A percentile compares a stretch with the other conserved stretches of the same genome.
phyloP scores from a whole-genome alignment of 768 basidiomycete genomes.

The Leccinum aurantiacum region DNA sequence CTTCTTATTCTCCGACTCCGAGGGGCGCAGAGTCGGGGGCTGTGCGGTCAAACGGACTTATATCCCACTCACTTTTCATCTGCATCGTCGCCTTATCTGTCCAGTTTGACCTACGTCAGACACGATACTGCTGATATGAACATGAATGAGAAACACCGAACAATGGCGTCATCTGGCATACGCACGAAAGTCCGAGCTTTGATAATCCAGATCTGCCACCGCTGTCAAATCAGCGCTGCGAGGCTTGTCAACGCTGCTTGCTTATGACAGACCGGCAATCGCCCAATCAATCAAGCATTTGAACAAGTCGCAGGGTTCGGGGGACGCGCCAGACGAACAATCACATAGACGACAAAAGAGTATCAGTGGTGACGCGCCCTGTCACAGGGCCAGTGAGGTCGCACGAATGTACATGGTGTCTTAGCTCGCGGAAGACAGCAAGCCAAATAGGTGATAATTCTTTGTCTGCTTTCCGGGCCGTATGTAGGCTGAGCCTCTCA shows the following conservation, averaged over 20 bases:
- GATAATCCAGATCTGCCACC: constrained; percentile 8
- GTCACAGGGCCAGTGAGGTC: constrained; percentile 4
- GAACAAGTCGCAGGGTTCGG: constrained; percentile 5
- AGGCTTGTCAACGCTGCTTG: background rate
- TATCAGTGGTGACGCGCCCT: background rate
- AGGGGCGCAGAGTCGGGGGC: constrained; percentile 10
- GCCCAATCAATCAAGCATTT: constrained; percentile 4
- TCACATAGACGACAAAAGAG: constrained; percentile 7
- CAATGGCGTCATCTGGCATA: constrained; percentile 13
- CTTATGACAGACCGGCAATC: background rate
- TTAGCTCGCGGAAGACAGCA: constrained; percentile 1
- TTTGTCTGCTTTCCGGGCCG: constrained; percentile 8
- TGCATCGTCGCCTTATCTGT: constrained; percentile 10
- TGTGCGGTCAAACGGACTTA: constrained; percentile 6
- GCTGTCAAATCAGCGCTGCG: constrained; percentile 18
- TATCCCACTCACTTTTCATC: constrained; percentile 2
- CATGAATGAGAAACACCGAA: constrained; percentile 14
- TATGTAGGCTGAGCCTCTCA: constrained; percentile 5
- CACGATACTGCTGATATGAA: constrained; percentile 9
- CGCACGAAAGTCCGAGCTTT: background rate
- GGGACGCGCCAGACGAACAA: constrained; percentile 5
- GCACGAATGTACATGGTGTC: constrained; percentile 3
- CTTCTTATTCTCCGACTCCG: constrained; percentile 24
- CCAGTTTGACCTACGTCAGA: constrained; percentile 2
- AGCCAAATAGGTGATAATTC: constrained; percentile 15